These are phyloP conservation scores for Kazachstania sp. DNA, from an alignment of 1,139 yeast species.

Conservation along the genomic window DNA sequence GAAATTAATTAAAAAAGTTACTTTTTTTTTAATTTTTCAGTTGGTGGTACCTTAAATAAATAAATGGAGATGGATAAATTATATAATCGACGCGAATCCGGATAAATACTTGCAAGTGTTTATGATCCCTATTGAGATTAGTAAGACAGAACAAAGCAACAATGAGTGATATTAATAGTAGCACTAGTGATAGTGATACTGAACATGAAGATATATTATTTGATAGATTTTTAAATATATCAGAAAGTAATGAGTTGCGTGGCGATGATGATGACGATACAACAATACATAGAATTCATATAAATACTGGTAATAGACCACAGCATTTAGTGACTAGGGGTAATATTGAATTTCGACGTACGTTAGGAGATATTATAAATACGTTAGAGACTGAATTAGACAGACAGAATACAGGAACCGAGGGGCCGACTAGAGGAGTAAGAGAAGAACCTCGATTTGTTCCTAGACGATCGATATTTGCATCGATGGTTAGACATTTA, in stretches of 20 bases:
- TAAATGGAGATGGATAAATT: no score
- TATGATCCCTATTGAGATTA: no score
- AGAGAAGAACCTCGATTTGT: conserved; percentile 15
- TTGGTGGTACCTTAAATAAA: no score
- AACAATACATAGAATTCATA: neutral
- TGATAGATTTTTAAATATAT: conserved; percentile 12
- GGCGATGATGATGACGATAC: neutral
- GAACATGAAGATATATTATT: conserved; percentile 13
- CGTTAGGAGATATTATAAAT: conserved; percentile 1
- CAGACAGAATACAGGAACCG: no score
- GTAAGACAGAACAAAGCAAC: neutral
- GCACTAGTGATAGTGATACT: neutral
- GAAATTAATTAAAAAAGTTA: no score
- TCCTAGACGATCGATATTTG: conserved; percentile 16
- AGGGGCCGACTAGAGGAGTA: neutral
- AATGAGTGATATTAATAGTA: neutral
- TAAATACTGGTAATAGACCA: neutral
- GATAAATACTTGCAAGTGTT: no score
- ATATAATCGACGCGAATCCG: no score
- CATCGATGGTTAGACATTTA: conserved; percentile 16
- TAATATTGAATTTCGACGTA: conserved; percentile 1
- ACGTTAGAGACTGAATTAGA: conserved; percentile 3
- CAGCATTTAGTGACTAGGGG: neutral
- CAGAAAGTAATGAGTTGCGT: conserved; percentile 1
- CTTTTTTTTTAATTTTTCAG: no score